Percentiles rank a stretch among this genome's conserved stretches.
Evolutionary conservation across 2,329 filamentous ascomycete genomes (phyloP).

Genomic region (Furcasterigmium furcatum): DNA sequence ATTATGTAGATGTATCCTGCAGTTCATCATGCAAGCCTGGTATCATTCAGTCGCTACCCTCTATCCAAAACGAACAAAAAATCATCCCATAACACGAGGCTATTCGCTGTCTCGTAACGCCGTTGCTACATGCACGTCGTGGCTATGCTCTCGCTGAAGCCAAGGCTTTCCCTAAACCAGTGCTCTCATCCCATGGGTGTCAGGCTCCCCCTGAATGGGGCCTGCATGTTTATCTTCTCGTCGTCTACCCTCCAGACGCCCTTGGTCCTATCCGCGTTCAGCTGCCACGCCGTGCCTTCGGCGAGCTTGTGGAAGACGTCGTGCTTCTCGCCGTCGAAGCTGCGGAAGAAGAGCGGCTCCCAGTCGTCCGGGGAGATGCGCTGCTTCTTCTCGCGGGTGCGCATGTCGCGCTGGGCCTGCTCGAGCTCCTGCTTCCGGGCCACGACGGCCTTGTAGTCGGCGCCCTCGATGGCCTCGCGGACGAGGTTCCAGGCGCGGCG

Average conservation of each 20-base stretch:
- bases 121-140: no score
- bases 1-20: no score
- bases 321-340: slow-evolving; percentile 18
- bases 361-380: slow-evolving; percentile 23
- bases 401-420: slow-evolving; percentile 73
- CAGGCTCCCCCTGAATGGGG: slow-evolving; percentile 26
- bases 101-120: no score
- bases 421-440: slow-evolving; percentile 78
- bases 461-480: slow-evolving; percentile 65
- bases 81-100: no score
- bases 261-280: slow-evolving; percentile 29
- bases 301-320: slow-evolving; percentile 25
- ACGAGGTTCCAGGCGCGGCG: slow-evolving; percentile 79
- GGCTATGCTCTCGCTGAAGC: no score
- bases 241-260: slow-evolving; percentile 33
- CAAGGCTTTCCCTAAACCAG: no score
- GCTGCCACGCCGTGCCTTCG: slow-evolving; percentile 20
- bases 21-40: no score
- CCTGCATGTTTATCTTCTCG: slow-evolving; percentile 14
- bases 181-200: slow-evolving; percentile 22
- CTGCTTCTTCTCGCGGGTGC: slow-evolving; percentile 60
- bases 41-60: no score
- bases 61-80: no score
- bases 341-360: slow-evolving; percentile 35
- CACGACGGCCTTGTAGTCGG: slow-evolving; percentile 71